A percentile compares a stretch with the other conserved stretches of the same genome.
Conservation (phyloP, 2,329 filamentous ascomycete genomes). For the Fusarium oligoseptatum region DNA sequence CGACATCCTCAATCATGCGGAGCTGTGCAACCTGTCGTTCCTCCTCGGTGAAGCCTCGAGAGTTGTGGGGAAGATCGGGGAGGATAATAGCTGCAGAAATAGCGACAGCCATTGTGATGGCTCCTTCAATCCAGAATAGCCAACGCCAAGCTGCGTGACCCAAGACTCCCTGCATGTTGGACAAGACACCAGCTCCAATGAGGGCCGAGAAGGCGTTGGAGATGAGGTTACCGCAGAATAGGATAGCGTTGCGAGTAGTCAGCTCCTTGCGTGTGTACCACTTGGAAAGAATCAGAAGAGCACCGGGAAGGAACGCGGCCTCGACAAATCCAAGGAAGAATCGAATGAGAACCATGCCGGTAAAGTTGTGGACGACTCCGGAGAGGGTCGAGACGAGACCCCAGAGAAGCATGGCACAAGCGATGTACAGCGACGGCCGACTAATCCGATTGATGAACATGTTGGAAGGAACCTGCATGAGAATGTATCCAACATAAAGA, state of each 20-base stretch:
- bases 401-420: constrained; percentile 69
- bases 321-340: constrained; percentile 74
- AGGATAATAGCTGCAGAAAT: constrained; percentile 62
- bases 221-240: constrained; percentile 72
- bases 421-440: constrained; percentile 65
- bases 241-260: constrained; percentile 66
- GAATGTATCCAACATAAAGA: constrained; percentile 75
- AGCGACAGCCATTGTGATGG: constrained; percentile 63
- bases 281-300: constrained; percentile 72
- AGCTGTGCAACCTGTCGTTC: constrained; percentile 68
- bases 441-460: constrained; percentile 68
- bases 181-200: constrained; percentile 70
- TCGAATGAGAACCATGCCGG: constrained; percentile 66
- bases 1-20: constrained; percentile 69
- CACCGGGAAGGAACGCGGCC: constrained; percentile 74
- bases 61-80: constrained; percentile 68
- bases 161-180: constrained; percentile 67
- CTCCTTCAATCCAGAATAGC: constrained; percentile 72
- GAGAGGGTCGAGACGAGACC: constrained; percentile 71
- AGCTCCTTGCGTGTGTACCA: constrained; percentile 75
- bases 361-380: constrained; percentile 65
- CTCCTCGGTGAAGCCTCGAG: constrained; percentile 69
- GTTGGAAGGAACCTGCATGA: constrained; percentile 73
- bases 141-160: constrained; percentile 71
- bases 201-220: constrained; percentile 72